A percentile compares a stretch with the other conserved stretches of the same genome.
Conservation (phyloP, 306 rosid genomes). For the Bauhinia variegata region DNA sequence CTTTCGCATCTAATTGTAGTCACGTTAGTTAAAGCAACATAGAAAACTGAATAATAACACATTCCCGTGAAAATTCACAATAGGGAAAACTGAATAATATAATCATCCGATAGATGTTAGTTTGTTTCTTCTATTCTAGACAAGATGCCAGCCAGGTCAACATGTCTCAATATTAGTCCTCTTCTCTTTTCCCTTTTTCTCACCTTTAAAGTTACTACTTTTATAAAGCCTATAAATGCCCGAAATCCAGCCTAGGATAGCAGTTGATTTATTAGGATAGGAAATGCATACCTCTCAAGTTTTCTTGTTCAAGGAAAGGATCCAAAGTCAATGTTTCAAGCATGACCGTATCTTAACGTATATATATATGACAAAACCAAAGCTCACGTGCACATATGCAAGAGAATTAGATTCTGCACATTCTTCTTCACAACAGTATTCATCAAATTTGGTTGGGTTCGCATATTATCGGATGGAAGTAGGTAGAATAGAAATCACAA, state of each 20-base stretch:
- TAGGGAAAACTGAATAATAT: no score
- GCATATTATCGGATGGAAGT: conserved; percentile 39
- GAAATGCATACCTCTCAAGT: conserved; percentile 1
- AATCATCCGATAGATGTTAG: no score
- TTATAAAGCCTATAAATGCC: no score
- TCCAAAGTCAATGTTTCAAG: conserved; percentile 22
- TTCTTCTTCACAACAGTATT: conserved; percentile 25
- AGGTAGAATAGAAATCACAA: conserved; percentile 33
- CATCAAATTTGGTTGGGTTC: conserved; percentile 36
- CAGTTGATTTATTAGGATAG: no score
- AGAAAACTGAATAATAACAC: conserved; percentile 26
- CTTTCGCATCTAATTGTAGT: conserved; percentile 29
- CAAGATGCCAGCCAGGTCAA: conserved; percentile 18
- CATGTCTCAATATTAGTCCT: not conserved
- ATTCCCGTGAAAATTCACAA: conserved; percentile 49
- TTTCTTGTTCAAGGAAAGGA: conserved; percentile 43
- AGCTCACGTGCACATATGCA: conserved; percentile 39
- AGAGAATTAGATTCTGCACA: conserved; percentile 32
- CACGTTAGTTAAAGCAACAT: conserved; percentile 50
- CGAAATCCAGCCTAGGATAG: no score
- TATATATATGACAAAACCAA: no score
- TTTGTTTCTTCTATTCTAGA: no score
- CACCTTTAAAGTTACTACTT: no score
- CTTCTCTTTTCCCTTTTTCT: not conserved
- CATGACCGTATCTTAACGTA: no score